Base-by-base conservation (phyloP, 2,329 filamentous ascomycete species). In the Fusarium sp. region DNA sequence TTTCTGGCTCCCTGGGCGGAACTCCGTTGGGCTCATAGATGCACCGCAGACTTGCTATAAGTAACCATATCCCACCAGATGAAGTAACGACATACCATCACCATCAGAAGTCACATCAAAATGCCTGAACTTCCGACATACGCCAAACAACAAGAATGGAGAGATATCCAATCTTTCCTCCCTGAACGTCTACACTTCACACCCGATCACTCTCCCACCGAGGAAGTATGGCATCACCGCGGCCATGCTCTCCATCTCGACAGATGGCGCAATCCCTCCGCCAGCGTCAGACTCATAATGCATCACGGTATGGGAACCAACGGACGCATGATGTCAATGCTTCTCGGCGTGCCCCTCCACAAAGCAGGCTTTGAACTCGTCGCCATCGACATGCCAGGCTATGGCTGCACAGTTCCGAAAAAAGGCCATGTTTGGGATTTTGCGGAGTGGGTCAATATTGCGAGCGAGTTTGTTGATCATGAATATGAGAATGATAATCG, bases 301-400 rank as follows among this genome's bases (percentile, higher is more conserved):
- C 64, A 69, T 28, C 64, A 69, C 5, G 66, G 66, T 0, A 55
- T 69, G 64, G 66, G 66, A 7, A 69, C 66, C 12, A 69, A 69
- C 12, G 48, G 66, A 0, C 66, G 66, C 12, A 69, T 69, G 66
- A 69, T 69, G 64, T 63, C 66, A 7, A 69, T 63, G 56, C 26
- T 69, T 10, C 66, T 69, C 6, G 66, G 66, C 9, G 56, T 69
- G 0, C 64, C 66, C 7, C 66, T 69, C 2, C 66, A 69, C n/a
- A 22, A 49, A 44, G 64, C 55, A 13, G 64, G 64, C 0, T 56
- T 55, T 10, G 64, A 69, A 26, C 38, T 69, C 11, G 48, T 69
- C 11, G 64, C 66, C 0, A 69, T 69, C 7, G 64, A 69, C 9
- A 69, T 69, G 66, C 66, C 42, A 0, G 66, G 64, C 8, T 69